A percentile compares a stretch with the other conserved stretches of the same genome.
Conservation (phyloP, 2,329 filamentous ascomycete genomes). For the Ciborinia camelliae region DNA sequence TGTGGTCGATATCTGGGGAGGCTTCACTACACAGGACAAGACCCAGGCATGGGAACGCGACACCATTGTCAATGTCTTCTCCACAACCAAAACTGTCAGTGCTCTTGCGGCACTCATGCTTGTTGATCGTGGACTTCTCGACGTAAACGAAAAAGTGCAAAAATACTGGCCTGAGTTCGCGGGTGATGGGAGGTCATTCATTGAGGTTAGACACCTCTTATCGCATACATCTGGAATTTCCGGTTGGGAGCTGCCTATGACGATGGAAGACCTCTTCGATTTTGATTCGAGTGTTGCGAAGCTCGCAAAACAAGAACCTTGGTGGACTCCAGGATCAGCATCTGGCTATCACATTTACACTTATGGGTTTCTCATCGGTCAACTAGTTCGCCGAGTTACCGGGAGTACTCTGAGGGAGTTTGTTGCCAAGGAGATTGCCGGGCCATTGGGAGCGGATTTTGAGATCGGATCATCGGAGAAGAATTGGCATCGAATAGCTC, state of each 20-base stretch:
- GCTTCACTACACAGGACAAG: conserved; percentile 36
- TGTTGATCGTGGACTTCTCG: conserved; percentile 4
- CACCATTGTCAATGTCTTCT: conserved; percentile 42
- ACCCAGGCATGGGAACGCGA: conserved; percentile 41
- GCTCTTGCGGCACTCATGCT: conserved; percentile 19
- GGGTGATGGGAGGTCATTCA: background rate
- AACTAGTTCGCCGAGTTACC: conserved; percentile 42
- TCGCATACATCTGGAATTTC: background rate
- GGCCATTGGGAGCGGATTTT: conserved; percentile 16
- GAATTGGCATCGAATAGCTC: conserved; percentile 17
- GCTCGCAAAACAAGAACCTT: conserved; percentile 42
- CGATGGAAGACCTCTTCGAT: background rate
- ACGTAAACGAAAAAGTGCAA: background rate
- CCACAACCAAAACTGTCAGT: conserved; percentile 41
- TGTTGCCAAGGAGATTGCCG: conserved; percentile 30
- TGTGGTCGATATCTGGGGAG: conserved; percentile 47
- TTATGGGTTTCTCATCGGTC: conserved; percentile 44
- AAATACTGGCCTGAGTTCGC: conserved; percentile 4
- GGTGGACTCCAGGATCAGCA: conserved; percentile 45
- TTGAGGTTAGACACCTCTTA: background rate
- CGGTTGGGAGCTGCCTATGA: background rate
- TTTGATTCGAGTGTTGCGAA: background rate
- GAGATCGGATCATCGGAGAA: conserved; percentile 15
- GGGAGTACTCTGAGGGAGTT: conserved; percentile 46
- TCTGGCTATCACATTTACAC: conserved; percentile 44